These are phyloP conservation scores for Coffea canephora DNA, from an alignment of 257 asterid species.

Conservation along the genomic window DNA sequence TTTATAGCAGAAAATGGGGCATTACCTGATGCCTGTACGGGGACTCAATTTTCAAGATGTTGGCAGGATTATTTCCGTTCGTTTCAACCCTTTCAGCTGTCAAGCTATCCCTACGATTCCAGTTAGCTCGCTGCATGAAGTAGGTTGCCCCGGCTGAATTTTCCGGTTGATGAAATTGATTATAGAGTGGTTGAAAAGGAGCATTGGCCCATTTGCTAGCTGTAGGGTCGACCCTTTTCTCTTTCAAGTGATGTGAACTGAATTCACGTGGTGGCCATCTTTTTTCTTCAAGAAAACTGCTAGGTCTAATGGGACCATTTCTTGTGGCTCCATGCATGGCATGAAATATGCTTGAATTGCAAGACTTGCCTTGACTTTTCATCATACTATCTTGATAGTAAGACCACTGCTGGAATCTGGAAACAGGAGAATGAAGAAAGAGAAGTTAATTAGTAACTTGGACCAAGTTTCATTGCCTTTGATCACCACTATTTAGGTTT, in stretches of 20 bases:
- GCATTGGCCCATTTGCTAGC: constrained; percentile 25
- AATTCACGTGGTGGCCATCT: constrained; percentile 57
- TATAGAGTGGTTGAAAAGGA: constrained; percentile 17
- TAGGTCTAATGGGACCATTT: constrained; percentile 38
- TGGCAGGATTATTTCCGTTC: constrained; percentile 2
- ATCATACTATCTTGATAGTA: constrained; percentile 26
- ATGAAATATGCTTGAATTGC: constrained; percentile 23
- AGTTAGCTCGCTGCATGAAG: constrained; percentile 22
- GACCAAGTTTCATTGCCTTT: background rate
- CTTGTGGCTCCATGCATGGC: constrained; percentile 27
- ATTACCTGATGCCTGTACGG: constrained; percentile 40
- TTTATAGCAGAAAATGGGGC: background rate
- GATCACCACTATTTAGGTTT: background rate
- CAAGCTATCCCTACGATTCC: constrained; percentile 27
- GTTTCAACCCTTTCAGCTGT: constrained; percentile 20
- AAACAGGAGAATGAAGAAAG: background rate
- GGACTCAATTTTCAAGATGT: constrained; percentile 20
- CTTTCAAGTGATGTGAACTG: constrained; percentile 32
- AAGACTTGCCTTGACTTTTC: constrained; percentile 11
- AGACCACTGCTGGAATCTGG: constrained; percentile 51
- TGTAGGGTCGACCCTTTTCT: constrained; percentile 23
- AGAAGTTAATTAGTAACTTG: background rate
- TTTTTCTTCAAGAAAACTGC: constrained; percentile 55
- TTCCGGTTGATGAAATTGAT: constrained; percentile 17
- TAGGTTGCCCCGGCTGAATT: constrained; percentile 9